Conservation (phyloP, 352 stramenopile species). For the Pythium biforme region DNA sequence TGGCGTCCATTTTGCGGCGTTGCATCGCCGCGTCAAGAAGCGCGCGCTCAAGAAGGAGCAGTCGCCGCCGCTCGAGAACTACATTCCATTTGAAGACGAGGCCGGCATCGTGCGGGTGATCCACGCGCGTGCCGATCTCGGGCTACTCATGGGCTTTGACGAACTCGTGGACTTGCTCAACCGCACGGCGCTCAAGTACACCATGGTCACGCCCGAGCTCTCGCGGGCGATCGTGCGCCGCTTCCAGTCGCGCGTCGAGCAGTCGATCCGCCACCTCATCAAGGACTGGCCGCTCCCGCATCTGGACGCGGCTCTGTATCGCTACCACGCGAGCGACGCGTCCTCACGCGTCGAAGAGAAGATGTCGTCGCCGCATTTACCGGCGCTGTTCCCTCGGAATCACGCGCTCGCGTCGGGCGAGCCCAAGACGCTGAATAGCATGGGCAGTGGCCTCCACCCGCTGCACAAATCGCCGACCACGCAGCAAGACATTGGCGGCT, state of each 20-base stretch:
- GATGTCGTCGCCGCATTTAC: conserved; percentile 11
- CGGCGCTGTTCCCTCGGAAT: conserved; percentile 17
- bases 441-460: neutral
- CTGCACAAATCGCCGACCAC: conserved; percentile 4
- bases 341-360: conserved; percentile 15
- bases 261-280: conserved; percentile 63
- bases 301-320: conserved; percentile 38
- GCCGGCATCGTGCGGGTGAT: conserved; percentile 67
- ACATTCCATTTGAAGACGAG: conserved; percentile 70
- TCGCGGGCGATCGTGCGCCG: conserved; percentile 49
- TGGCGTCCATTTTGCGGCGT: conserved; percentile 64
- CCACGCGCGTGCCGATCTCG: conserved; percentile 61
- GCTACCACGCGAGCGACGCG: conserved; percentile 22
- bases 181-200: conserved; percentile 61
- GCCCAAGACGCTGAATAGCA: conserved; percentile 15
- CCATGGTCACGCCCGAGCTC: conserved; percentile 38
- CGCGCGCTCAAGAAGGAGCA: conserved; percentile 48
- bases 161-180: conserved; percentile 66
- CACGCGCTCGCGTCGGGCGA: neutral
- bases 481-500: neutral
- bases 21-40: conserved; percentile 70
- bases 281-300: conserved; percentile 49
- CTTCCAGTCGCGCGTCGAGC: conserved; percentile 61
- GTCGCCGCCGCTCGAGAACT: conserved; percentile 44
- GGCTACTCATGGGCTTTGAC: conserved; percentile 65